Base-by-base conservation (phyloP, 495 filamentous ascomycete species). In the Talaromyces liani region DNA sequence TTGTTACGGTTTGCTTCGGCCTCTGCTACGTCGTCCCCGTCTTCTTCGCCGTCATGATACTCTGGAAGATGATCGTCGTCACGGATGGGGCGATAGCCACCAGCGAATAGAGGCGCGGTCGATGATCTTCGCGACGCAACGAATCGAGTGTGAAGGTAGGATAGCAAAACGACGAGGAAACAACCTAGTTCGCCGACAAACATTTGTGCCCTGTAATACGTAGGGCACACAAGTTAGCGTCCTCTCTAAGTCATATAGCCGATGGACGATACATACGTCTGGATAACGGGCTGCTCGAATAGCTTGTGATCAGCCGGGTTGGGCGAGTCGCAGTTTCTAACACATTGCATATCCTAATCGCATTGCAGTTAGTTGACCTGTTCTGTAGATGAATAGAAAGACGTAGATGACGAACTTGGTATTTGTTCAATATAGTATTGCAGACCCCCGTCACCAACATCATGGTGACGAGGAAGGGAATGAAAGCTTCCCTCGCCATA, bases 381-480 rank as follows among this genome's bases (percentile, higher is more conserved):
- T 49, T 49, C 45, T 20, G 16, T 49, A 18, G 18, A 45, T 33
- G 24, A 54, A 53, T 20, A 14, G 34, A 14, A 27, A 27, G 12
- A 9, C 31, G 61, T 34, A 4, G 10, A 25, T 56, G 58, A 27
- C 75, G 39, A 71, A 92, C 92, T 77, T 98, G 94, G 67, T 93
- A 97, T 67, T 98, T 98, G 67, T 94, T 96, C 68, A 98, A 80
- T 62, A 98, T 86, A 2, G 94, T 98, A 71, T 98, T 98, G 82
- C 92, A 96, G 57, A 97, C 93, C 47, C 94, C 94, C 31, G 88
- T 91, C 69, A 87, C 69, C 70, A 97, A 81, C 92, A 97, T 96
- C 91, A 96, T 94, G 64, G 82, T 87, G 70, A 97, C 90, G 65
- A 96, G 81, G 67, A 96, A 83, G 6, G 91, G 91, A 66, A 96